Base-by-base conservation (phyloP, 306 rosid species). In the Dryas octopetala region DNA sequence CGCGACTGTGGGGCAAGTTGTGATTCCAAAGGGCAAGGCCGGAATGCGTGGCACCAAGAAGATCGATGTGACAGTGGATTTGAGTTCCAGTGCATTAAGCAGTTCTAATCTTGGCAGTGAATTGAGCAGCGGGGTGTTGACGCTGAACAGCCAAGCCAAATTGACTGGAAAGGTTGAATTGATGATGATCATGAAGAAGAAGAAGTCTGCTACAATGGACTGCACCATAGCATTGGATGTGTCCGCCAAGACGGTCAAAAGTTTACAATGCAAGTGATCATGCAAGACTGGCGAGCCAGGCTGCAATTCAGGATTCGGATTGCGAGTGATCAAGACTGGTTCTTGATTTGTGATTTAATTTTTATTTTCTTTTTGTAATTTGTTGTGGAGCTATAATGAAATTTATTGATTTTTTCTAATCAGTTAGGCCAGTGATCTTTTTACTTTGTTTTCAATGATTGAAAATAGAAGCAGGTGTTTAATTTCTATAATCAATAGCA, bases 171-270 rank as follows among this genome's bases (percentile, higher is more conserved):
- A 60, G 4, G 63, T 76, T 9, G 70, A 62, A 4, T 13, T 76
- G 60, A 68, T 68, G 70, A 15, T 58, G 5, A 62, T 76, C 7
- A 68, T 76, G 68, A 76, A 76, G 75, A 70, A 69, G 75, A 77
- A 50, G 45, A 77, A 15, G 55, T n/a, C 70, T 6, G 4, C 81
- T 1, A 53, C 14, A 16, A 70, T 77, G 76, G 23, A 51, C 38
- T 69, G 76, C 75, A 40, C 47, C 2, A 61, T 70, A 10, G 23
- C 5, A 1, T 38, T 77, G 6, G 44, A 77, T 51, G 2, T 77
- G 17, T 50, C 64, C 28, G 16, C 74, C 32, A 69, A 49, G 32
- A 14, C 14, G 0, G 49, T 76, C 61, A 69, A 38, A 68, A 26
- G 9, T 11, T 67, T 76, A 15, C 15, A 55, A 4, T 76, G 74